Evolutionary conservation across 352 stramenopile species (phyloP).

Genomic region (Phytophthora europaea): DNA sequence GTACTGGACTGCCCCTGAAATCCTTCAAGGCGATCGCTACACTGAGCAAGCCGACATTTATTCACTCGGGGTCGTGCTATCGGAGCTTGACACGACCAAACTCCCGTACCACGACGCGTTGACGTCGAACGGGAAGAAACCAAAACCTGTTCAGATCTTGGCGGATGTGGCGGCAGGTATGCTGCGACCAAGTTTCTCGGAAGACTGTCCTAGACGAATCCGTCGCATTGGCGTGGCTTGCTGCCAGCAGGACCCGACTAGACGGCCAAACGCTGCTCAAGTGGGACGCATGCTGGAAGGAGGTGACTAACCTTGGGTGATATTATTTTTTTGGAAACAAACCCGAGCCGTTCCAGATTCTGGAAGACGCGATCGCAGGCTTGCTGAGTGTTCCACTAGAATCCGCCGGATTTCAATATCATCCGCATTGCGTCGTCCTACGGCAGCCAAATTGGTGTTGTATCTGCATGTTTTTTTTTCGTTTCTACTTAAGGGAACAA

Average conservation of each 20-base stretch:
- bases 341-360: no score
- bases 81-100: conserved; percentile 45
- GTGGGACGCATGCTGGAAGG: conserved; percentile 21
- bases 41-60: conserved; percentile 52
- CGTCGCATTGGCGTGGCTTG: conserved; percentile 47
- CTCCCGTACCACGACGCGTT: conserved; percentile 42
- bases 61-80: conserved; percentile 50
- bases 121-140: conserved; percentile 34
- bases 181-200: conserved; percentile 55
- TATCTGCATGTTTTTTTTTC: no score
- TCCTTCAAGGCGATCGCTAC: conserved; percentile 39
- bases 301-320: neutral
- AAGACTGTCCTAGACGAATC: conserved; percentile 50
- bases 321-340: neutral
- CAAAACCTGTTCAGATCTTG: conserved; percentile 55
- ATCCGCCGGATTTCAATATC: no score
- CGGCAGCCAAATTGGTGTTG: no score
- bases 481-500: no score
- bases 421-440: no score
- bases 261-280: conserved; percentile 42
- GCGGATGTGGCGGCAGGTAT: conserved; percentile 48
- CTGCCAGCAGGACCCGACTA: conserved; percentile 47
- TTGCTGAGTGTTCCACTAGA: no score
- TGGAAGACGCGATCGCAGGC: no score
- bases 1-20: conserved; percentile 49